Evolutionary conservation across 75 land plant genomes (phyloP), one percentile per base, ranked within the genome.

Genomic region (Picea sitchensis): DNA sequence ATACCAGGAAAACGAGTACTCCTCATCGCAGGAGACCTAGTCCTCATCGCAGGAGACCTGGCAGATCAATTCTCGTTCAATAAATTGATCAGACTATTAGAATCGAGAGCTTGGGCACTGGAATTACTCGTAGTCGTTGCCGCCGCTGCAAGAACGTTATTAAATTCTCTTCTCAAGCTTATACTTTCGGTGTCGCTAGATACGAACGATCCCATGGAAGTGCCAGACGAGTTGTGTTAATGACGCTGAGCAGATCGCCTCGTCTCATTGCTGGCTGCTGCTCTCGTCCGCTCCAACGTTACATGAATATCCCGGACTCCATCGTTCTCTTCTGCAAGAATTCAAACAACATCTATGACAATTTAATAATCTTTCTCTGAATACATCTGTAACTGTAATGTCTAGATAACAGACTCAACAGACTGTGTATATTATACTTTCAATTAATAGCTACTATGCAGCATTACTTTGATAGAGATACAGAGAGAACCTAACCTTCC

Each of bases 141-240:
- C 14, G 60, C 61, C 20, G 61, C 4, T 8, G 56, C 30, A 20
- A 73, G 57, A 1, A 73, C 75, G 26, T n/a, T n/a, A 54, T 73
- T n/a, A n/a, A 73, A 73, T 54, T 73, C 75, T 47, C 47, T 47
- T 23, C 75, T 73, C 8, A 73, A 26, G 47, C 75, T 73, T 47
- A 73, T 73, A 23, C 57, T 73, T 54, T 73, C 75, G 14, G 3
- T 41, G 21, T 73, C 57, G 26, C 58, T 47, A 4, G 75, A 73
- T 0, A 51, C 38, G 4, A 47, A 47, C n/a, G 57, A 73, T 2
- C 4, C 38, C 71, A 67, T 67, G 4, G 75, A 73, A n/a, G 75
- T 73, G 9, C 47, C 75, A 7, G 75, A 73, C 75, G 26, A 73
- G 58, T 47, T 73, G 3, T 21, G 23, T 14, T 54, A 21, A 5